Percentiles rank a stretch among this genome's conserved stretches.
phyloP scores from a whole-genome alignment of 208 protist genomes.

The Spongospora subterranea region DNA sequence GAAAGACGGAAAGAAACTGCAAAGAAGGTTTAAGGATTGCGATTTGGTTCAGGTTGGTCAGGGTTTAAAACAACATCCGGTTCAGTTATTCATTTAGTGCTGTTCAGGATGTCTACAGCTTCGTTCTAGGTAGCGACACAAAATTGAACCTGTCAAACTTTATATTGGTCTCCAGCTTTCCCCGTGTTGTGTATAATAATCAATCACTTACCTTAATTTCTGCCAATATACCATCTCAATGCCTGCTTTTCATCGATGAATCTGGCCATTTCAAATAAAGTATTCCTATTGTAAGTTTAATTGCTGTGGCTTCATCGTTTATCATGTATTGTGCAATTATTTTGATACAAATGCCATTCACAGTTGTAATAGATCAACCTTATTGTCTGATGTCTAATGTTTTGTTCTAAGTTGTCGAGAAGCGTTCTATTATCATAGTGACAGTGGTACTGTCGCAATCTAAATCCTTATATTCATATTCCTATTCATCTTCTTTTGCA shows the following conservation, averaged over 20 bases:
- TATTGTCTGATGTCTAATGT: too few relatives aligned
- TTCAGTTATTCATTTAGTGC: neutral
- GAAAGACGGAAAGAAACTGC: neutral
- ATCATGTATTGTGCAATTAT: too few relatives aligned
- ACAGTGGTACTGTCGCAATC: too few relatives aligned
- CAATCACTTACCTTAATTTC: neutral
- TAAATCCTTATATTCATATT: too few relatives aligned
- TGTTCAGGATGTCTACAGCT: conserved; percentile 36
- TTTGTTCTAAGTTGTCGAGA: too few relatives aligned
- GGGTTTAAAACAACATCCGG: neutral
- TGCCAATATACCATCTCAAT: conserved; percentile 9
- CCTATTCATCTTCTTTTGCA: too few relatives aligned
- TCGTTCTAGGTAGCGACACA: neutral
- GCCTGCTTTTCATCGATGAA: conserved; percentile 28
- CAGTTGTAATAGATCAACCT: too few relatives aligned
- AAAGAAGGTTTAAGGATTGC: neutral
- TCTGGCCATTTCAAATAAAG: too few relatives aligned
- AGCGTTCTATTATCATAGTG: too few relatives aligned
- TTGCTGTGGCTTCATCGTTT: too few relatives aligned
- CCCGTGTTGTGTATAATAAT: neutral
- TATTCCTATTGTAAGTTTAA: too few relatives aligned
- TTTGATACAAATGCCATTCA: too few relatives aligned
- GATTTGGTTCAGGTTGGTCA: neutral
- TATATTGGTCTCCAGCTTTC: conserved; percentile 5
- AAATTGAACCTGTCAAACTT: neutral